Base-by-base conservation (phyloP, 1,284 basidiomycete genomes). In the Papiliotrema laurentii region DNA sequence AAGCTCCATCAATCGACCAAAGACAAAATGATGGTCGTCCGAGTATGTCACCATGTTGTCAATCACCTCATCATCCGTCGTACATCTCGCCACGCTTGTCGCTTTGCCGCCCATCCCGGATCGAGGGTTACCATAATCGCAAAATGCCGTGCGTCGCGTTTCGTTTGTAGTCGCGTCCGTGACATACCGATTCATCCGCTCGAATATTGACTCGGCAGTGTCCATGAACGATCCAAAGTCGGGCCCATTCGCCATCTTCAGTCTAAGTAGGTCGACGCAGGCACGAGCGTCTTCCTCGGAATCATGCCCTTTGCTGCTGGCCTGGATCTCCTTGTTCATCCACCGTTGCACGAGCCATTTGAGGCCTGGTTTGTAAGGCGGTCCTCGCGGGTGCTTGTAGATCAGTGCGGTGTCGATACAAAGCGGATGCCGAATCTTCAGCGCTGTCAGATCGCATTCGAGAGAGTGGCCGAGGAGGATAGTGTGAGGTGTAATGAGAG, bases 401-500 rank as follows among this genome's bases (percentile, higher is more conserved):
- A 87, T 76, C 4, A 96, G 66, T 0, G 89, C 86, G 1, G 92
- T 96, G 66, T 96, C 92, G 60, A 96, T 88, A 63, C 88, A 89
- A 38, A 81, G 75, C 0, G 89, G 83, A 62, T 94, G 87, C 51
- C 83, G 81, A 35, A 94, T 80, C 60, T 86, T 87, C 49, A 97
- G 80, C 0, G 87, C 87, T 56, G 81, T 82, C 28, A 96, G 79
- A 67, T 96, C 91, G 26, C 86, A 91, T 74, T 94, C 91, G 42
- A 96, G 81, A 2, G 89, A 93, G 69, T 96, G 92, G 0, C 92
- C 92, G n/a, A 96, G 77, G 16, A 96, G 82, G 60, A 93, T 86
- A 2, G 89, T 88, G 0, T 84, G 84, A 0, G 82, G 80, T 1
- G 78, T 78, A 55, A 75, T 76, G 45, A 75, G 49, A 9, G 64